Conservation (phyloP, 2,329 filamentous ascomycete genomes). For the Graphilbum ipis-grandicollis region DNA sequence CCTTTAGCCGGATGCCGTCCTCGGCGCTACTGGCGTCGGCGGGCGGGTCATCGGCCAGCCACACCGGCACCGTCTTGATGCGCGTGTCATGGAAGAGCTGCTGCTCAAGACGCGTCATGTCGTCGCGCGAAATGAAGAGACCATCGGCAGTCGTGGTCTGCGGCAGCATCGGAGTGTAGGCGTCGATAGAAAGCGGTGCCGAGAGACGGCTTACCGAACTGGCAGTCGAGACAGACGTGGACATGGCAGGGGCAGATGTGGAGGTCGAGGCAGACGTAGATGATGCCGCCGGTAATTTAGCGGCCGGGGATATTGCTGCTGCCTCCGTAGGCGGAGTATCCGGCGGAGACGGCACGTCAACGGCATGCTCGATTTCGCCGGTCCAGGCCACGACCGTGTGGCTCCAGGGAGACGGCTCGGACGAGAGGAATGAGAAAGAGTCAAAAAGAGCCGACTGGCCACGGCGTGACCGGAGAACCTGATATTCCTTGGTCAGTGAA, state of each 20-base stretch:
- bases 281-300: too few relatives aligned
- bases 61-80: constrained; percentile 72
- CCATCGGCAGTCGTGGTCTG: constrained; percentile 43
- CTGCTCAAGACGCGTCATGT: constrained; percentile 56
- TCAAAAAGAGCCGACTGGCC: constrained; percentile 89
- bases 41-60: constrained; percentile 57
- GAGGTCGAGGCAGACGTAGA: too few relatives aligned
- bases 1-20: constrained; percentile 56
- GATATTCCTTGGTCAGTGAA: too few relatives aligned
- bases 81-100: constrained; percentile 56
- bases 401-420: constrained; percentile 70
- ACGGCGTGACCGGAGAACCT: constrained; percentile 61
- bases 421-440: constrained; percentile 74
- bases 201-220: constrained; percentile 57
- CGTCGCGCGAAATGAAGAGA: constrained; percentile 50
- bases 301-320: too few relatives aligned
- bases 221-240: constrained; percentile 29
- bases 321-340: constrained; percentile 29
- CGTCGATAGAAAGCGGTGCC: constrained; percentile 61
- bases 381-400: constrained; percentile 93
- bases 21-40: constrained; percentile 40
- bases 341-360: constrained; percentile 26
- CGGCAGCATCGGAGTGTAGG: constrained; percentile 40
- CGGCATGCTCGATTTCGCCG: constrained; percentile 53
- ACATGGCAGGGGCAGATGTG: too few relatives aligned